Percentiles rank a stretch among this genome's conserved stretches.
These are phyloP conservation scores for Ceratocystis destructans DNA, from an alignment of 2,329 filamentous ascomycete species.

Conservation along the genomic window DNA sequence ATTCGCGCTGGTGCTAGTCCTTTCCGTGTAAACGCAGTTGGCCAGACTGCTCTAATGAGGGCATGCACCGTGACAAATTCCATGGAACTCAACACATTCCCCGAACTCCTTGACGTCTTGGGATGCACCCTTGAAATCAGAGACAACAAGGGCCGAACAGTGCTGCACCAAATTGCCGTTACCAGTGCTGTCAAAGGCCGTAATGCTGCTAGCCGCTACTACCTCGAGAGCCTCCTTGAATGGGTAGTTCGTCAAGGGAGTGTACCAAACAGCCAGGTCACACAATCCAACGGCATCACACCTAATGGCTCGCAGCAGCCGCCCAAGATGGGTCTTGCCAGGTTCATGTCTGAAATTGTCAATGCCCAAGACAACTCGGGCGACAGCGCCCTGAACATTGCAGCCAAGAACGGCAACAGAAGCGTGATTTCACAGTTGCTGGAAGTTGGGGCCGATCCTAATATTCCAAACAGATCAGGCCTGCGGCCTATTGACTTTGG, in stretches of 20 bases:
- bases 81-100: constrained; percentile 78
- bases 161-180: constrained; percentile 90
- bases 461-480: constrained; percentile 79
- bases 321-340: constrained; percentile 69
- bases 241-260: constrained; percentile 84
- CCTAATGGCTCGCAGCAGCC: constrained; percentile 28
- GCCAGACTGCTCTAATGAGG: constrained; percentile 85
- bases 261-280: constrained; percentile 39
- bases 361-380: constrained; percentile 89
- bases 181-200: constrained; percentile 92
- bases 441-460: constrained; percentile 88
- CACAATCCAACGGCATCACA: constrained; percentile 27
- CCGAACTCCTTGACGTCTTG: constrained; percentile 76
- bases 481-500: constrained; percentile 88
- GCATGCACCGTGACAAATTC: constrained; percentile 91
- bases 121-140: constrained; percentile 81
- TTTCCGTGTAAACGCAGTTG: constrained; percentile 72
- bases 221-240: constrained; percentile 84
- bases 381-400: constrained; percentile 88
- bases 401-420: constrained; percentile 79
- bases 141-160: constrained; percentile 78
- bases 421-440: constrained; percentile 94
- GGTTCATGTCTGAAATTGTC: constrained; percentile 94
- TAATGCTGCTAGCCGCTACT: constrained; percentile 84
- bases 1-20: constrained; percentile 78